Base-by-base conservation (phyloP, 768 basidiomycete species). In the Saitozyma sp. region DNA sequence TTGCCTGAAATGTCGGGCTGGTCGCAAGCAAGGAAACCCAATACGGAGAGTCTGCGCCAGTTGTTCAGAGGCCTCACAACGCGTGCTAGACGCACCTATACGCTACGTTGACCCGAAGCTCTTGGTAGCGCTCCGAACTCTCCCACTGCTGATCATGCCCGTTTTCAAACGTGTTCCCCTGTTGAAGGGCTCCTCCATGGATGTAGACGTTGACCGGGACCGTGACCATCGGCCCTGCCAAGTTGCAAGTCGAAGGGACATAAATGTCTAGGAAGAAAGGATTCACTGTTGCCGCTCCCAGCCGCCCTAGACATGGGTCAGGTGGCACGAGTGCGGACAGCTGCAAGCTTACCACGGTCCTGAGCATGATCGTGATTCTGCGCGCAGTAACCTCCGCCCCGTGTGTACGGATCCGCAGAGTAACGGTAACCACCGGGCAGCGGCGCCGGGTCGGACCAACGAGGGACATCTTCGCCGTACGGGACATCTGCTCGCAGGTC, bases 131-230 rank as follows among this genome's bases (percentile, higher is more conserved):
- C 63, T 85, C 85, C 14, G 85, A 84, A 10, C 87, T 82, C 45
- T 88, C 81, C 71, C 85, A 87, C 68, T 90, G 88, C 0, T 88
- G 86, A 73, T 89, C 88, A 29, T 82, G 79, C 39, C 75, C 78
- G 9, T 89, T 75, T 0, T 82, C 80, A 62, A 89, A 89, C 0
- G 89, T 89, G 3, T 88, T 89, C 1, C 89, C 89, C 61, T 88
- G 89, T 70, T 90, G 89, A 14, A 91, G 83, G 71, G 89, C 89
- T 10, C 89, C 90, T 52, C 89, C 89, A 59, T 91, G 89, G 40
- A 90, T 86, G 78, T 88, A 90, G 3, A 90, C 83, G 61, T 84
- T 87, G 58, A 90, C 88, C 1, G 88, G 86, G 63, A 87, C 38
- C 71, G 29, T 75, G 29, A 56, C 8, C 8, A 20, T 10, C 2